phyloP scores from a whole-genome alignment of 2,329 filamentous ascomycete genomes.

The Cordyceps militaris region DNA sequence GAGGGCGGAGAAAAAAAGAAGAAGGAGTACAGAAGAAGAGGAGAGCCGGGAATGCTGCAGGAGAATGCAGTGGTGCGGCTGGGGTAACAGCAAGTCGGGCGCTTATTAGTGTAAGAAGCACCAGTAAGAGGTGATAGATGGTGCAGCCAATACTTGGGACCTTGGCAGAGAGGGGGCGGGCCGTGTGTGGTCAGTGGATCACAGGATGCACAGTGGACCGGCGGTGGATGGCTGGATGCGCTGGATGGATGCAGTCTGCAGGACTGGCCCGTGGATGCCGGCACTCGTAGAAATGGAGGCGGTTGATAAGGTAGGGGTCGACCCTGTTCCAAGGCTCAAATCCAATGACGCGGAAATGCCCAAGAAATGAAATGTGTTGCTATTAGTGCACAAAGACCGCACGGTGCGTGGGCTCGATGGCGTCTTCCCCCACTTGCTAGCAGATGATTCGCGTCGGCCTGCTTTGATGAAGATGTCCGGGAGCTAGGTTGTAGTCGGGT shows the following conservation, averaged over 20 bases:
- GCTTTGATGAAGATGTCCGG: slow-evolving; percentile 8
- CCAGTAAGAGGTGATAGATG: background rate
- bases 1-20: background rate
- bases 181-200: slow-evolving; percentile 5
- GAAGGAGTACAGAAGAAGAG: slow-evolving; percentile 4
- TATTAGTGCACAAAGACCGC: background rate
- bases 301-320: background rate
- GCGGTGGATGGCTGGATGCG: background rate
- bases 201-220: background rate
- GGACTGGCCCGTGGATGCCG: background rate
- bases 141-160: slow-evolving; percentile 8
- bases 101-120: slow-evolving; percentile 8
- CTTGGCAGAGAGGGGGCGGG: slow-evolving; percentile 8
- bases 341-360: background rate
- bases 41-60: slow-evolving; percentile 6
- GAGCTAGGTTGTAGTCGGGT: background rate
- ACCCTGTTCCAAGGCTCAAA: background rate
- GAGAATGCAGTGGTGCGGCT: slow-evolving; percentile 10
- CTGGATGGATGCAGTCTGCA: background rate
- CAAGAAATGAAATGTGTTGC: background rate
- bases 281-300: background rate
- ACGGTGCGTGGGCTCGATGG: slow-evolving; percentile 7
- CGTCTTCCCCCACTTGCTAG: background rate
- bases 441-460: background rate
- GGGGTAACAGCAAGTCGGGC: slow-evolving; percentile 10